phyloP scores from a whole-genome alignment of 371 early-diverging fungal species.

The Rhizomucor miehei region DNA sequence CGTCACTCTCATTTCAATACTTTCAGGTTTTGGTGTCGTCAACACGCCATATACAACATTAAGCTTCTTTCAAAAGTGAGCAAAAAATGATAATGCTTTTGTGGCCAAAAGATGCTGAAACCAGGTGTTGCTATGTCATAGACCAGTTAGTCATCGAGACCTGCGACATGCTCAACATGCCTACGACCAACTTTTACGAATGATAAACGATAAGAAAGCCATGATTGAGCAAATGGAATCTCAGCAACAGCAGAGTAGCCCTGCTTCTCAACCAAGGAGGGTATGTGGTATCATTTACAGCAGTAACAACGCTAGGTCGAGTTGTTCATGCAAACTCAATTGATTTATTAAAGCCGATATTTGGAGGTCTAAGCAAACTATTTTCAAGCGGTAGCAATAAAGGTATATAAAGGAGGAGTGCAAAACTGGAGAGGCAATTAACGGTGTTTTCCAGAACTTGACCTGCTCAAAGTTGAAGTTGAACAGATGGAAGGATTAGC shows the following conservation, averaged over 20 bases:
- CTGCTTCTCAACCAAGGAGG: neutral
- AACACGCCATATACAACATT: constrained; percentile 77
- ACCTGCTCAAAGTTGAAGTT: constrained; percentile 26
- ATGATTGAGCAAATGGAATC: neutral
- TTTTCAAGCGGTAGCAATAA: too few relatives aligned
- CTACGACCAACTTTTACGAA: constrained; percentile 29
- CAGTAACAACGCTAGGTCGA: neutral
- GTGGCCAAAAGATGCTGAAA: too few relatives aligned
- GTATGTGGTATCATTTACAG: too few relatives aligned
- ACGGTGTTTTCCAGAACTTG: constrained; percentile 11
- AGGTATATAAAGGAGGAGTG: too few relatives aligned
- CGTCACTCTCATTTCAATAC: constrained; percentile 86
- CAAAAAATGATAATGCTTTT: too few relatives aligned
- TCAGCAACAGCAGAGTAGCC: neutral
- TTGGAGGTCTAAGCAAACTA: too few relatives aligned
- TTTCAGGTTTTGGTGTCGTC: constrained; percentile 95
- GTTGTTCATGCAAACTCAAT: too few relatives aligned
- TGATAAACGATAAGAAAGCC: constrained; percentile 27
- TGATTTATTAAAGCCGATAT: too few relatives aligned
- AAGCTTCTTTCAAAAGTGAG: constrained; percentile 20
- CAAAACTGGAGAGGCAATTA: too few relatives aligned
- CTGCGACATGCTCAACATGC: constrained; percentile 31
- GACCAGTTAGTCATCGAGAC: constrained; percentile 34
- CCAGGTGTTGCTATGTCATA: neutral
- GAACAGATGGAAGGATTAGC: constrained; percentile 29